Percentiles rank a stretch among this genome's conserved stretches.
phyloP scores from a whole-genome alignment of 2,329 filamentous ascomycete species.

The Epichloe coenophiala region DNA sequence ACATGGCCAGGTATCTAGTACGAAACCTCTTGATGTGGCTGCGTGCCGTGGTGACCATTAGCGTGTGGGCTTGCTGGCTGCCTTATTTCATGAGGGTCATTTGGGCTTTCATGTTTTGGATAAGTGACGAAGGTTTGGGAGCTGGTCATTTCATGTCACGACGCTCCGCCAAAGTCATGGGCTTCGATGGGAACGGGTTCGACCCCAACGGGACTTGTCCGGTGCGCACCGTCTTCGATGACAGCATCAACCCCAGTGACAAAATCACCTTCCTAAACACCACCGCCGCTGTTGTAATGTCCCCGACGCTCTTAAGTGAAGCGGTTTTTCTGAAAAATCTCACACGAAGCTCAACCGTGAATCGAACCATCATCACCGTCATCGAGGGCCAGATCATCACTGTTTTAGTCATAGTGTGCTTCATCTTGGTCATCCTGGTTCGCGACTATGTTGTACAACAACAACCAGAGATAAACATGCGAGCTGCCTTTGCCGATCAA shows the following conservation, averaged over 20 bases:
- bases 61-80: slow-evolving; percentile 79
- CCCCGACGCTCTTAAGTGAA: slow-evolving; percentile 39
- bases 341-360: slow-evolving; percentile 58
- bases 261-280: slow-evolving; percentile 8
- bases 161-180: not conserved
- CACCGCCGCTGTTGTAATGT: slow-evolving; percentile 4
- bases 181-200: not conserved
- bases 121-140: slow-evolving; percentile 62
- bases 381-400: slow-evolving; percentile 93
- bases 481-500: slow-evolving; percentile 44
- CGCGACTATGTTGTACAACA: slow-evolving; percentile 97
- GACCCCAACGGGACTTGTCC: not conserved
- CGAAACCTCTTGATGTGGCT: slow-evolving; percentile 65
- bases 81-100: slow-evolving; percentile 84
- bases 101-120: slow-evolving; percentile 91
- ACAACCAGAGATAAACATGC: slow-evolving; percentile 82
- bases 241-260: slow-evolving; percentile 1
- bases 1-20: slow-evolving; percentile 60
- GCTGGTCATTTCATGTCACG: slow-evolving; percentile 13
- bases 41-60: slow-evolving; percentile 62
- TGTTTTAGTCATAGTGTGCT: slow-evolving; percentile 76
- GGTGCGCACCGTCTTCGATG: slow-evolving; percentile 7
- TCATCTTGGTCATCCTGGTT: slow-evolving; percentile 94
- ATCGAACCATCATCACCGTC: slow-evolving; percentile 67
- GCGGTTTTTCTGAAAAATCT: slow-evolving; percentile 43